Base-by-base conservation (phyloP, 2,329 filamentous ascomycete genomes). In the Neoscytalidium dimidiatum region DNA sequence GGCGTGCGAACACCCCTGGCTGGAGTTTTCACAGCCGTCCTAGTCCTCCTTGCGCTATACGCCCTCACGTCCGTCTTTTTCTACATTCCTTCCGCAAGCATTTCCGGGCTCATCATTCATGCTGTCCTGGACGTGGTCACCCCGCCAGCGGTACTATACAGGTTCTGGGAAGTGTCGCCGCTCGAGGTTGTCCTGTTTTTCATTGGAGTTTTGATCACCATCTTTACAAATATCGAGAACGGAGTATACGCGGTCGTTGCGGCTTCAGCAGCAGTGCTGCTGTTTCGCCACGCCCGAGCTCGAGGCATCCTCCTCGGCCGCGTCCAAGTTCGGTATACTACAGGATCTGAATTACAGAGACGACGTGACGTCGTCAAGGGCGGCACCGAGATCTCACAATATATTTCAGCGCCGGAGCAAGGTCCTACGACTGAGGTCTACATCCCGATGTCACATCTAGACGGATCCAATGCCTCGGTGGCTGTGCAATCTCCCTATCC, bases 61-160 rank as follows among this genome's bases (percentile, higher is more conserved):
- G 82, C 86, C 66, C 82, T 90, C 41, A 84, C 84, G 0, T 84
- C 83, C 0, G 84, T 85, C 0, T 80, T 90, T 0, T 89, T 87
- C 75, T 90, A 86, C 86, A 86, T 90, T n/a, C 88, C 88, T 0
- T 88, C 88, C 69, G 82, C 87, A 0, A 88, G 86, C 0, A 79
- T 90, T 1, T 83, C 88, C 0, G 88, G 87, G 2, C 88, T 90
- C 66, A 89, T 90, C 67, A 88, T 90, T 68, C 86, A 85, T 66
- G 87, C 87, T 5, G 86, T 90, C 0, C 85, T 85, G 75, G 85
- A 87, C 43, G 79, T 90, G 6, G 85, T 90, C 49, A 84, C 85
- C 0, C 82, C 85, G 0, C 83, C 86, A 0, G 82, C 79, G 2
- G 80, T 84, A 9, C 89, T 90, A 71, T 88, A 88, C 73, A 79